phyloP scores from a whole-genome alignment of 495 filamentous ascomycete species.

The Neohortaea acidophila region DNA sequence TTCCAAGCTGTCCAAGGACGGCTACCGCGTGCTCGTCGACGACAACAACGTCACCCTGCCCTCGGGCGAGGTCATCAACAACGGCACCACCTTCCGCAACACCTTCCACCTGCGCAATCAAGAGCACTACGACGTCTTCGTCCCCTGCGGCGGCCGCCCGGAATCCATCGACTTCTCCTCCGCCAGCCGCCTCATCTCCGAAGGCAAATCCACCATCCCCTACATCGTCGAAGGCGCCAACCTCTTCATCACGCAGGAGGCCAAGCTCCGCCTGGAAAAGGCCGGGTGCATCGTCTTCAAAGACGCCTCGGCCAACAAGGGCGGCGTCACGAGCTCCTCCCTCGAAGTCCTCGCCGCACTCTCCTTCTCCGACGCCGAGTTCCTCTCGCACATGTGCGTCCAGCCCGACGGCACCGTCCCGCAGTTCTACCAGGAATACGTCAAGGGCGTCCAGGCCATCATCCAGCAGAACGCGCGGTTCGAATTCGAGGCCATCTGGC shows the following conservation, averaged over 20 bases:
- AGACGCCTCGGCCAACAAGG: conserved; percentile 97
- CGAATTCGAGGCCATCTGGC: conserved; percentile 97
- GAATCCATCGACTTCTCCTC: conserved; percentile 90
- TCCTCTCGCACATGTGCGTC: conserved; percentile 87
- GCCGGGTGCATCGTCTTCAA: conserved; percentile 92
- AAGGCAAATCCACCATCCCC: conserved; percentile 70
- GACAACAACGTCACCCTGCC: conserved; percentile 76
- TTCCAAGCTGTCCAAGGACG: conserved; percentile 69
- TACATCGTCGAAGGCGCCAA: conserved; percentile 98
- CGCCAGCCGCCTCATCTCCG: conserved; percentile 64
- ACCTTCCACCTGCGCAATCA: conserved; percentile 77
- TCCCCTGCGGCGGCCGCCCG: conserved; percentile 90
- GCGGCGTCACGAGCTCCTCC: conserved; percentile 95
- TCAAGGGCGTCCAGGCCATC: conserved; percentile 74
- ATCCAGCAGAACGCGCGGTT: conserved; percentile 81
- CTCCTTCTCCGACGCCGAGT: conserved; percentile 78
- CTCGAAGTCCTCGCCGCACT: conserved; percentile 88
- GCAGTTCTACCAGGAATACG: conserved; percentile 81
- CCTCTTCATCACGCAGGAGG: conserved; percentile 96
- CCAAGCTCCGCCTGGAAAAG: conserved; percentile 84
- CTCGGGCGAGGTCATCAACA: conserved; percentile 68
- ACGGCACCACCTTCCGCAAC: conserved; percentile 92
- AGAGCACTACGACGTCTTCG: conserved; percentile 70
- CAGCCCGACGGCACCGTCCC: conserved; percentile 61
- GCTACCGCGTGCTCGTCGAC: conserved; percentile 87